phyloP scores from a whole-genome alignment of 176 grass and related monocot genomes.

The Oryza glaberrima region DNA sequence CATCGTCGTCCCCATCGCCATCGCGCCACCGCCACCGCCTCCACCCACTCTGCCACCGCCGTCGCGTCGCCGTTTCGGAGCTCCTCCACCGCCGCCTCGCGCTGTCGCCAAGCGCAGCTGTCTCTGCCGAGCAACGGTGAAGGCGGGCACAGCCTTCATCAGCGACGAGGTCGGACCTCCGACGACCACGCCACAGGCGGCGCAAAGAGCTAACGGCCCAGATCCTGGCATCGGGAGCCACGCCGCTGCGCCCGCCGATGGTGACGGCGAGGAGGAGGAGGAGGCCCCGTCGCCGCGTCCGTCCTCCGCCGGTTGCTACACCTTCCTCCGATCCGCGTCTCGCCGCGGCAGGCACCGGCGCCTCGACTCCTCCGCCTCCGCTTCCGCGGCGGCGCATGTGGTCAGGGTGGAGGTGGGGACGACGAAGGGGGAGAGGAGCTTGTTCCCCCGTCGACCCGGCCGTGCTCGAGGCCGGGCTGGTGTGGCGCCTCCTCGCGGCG shows the following conservation, averaged over 20 bases:
- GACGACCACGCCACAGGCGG: no score
- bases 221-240: no score
- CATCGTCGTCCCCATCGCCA: no score
- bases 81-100: no score
- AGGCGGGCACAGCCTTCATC: no score
- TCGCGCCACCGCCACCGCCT: no score
- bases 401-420: conserved; percentile 72
- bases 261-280: neutral
- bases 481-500: conserved; percentile 56
- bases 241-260: neutral
- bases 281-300: conserved; percentile 42
- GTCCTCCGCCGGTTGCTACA: conserved; percentile 50
- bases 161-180: no score
- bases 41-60: no score
- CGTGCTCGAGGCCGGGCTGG: conserved; percentile 61
- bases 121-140: no score
- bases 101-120: no score
- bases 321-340: conserved; percentile 57
- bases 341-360: conserved; percentile 51
- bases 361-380: conserved; percentile 14
- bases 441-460: conserved; percentile 64
- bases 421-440: conserved; percentile 45
- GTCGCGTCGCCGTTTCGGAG: no score
- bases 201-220: no score
- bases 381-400: conserved; percentile 22